Evolutionary conservation across 768 basidiomycete genomes (phyloP), one percentile per base, ranked within the genome.

Genomic region (Lactarius sanguifluus): DNA sequence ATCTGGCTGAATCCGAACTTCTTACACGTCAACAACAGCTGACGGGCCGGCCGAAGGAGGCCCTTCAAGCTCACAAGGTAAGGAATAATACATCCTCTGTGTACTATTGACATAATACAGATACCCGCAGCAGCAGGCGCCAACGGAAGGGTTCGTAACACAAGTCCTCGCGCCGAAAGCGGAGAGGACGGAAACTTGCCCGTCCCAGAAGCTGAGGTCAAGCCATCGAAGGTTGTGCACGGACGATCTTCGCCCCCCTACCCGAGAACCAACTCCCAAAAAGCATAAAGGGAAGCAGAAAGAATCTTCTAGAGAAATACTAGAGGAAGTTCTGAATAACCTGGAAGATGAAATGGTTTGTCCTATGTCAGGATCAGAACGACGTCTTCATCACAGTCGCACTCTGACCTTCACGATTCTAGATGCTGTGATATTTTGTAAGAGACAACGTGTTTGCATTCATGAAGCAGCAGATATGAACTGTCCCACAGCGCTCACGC

Each of bases 391-490:
- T 56, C 23, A 57, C 40, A 38, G 43, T 25, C 43, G 0, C 50
- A 34, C 57, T n/a, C 58, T 65, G 47, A 61, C 61, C 55, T 54
- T 61, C 63, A 47, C 28, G 13, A 62, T 61, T 65, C 5, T 68
- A 91, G 90, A 73, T 92, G 90, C 68, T 89, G 78, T 75, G 89
- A 91, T 72, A 77, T 90, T 36, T 79, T 90, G 90, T 88, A 74
- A 71, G 86, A 52, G 23, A 30, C 38, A 61, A 32, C 25, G 32
- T 41, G 55, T 56, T 67, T 65, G 36, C 13, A 30, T 40, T 52
- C 62, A 30, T 54, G 47, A 47, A 62, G 9, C 30, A n/a, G 32
- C 23, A 20, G 34, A 57, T 47, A 65, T n/a, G 68, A 60, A 61
- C 40, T 52, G 9, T 43, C 23, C 30, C 63, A 16, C 66, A 90